A percentile compares a stretch with the other conserved stretches of the same genome.
Conservation (phyloP, 176 grass and related monocot genomes). For the Eragrostis nindensis region DNA sequence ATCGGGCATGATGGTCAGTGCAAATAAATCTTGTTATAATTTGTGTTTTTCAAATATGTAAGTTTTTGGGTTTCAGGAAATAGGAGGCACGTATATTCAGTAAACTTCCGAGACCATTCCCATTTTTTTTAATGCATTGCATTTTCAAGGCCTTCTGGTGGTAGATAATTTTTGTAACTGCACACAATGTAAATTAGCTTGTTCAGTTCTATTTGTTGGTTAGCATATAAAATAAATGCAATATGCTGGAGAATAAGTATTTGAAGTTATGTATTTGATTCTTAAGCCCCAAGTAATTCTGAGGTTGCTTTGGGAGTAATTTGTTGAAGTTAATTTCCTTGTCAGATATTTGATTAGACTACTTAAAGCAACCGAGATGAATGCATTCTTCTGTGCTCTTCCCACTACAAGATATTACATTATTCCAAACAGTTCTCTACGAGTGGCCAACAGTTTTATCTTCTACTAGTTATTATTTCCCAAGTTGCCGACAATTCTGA, state of each 20-base stretch:
- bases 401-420: too few relatives aligned
- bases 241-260: background rate
- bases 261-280: conserved; percentile 9
- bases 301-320: background rate
- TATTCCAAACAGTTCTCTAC: too few relatives aligned
- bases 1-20: conserved; percentile 60
- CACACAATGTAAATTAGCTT: background rate
- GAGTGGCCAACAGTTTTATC: too few relatives aligned
- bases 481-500: too few relatives aligned
- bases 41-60: conserved; percentile 15
- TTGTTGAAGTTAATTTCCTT: conserved; percentile 20
- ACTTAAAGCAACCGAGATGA: conserved; percentile 19
- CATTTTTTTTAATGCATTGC: background rate
- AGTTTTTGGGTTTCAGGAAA: conserved; percentile 4
- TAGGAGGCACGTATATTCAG: background rate
- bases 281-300: background rate
- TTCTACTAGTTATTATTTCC: too few relatives aligned
- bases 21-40: conserved; percentile 8
- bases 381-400: background rate
- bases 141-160: background rate
- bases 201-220: conserved; percentile 12
- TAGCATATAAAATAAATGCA: background rate
- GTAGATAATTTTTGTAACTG: conserved; percentile 14
- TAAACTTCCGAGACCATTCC: conserved; percentile 15
- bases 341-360: background rate